A percentile compares a stretch with the other conserved stretches of the same genome.
phyloP scores from a whole-genome alignment of 108 stramenopile genomes.

The Pseudonitzschia pungens region DNA sequence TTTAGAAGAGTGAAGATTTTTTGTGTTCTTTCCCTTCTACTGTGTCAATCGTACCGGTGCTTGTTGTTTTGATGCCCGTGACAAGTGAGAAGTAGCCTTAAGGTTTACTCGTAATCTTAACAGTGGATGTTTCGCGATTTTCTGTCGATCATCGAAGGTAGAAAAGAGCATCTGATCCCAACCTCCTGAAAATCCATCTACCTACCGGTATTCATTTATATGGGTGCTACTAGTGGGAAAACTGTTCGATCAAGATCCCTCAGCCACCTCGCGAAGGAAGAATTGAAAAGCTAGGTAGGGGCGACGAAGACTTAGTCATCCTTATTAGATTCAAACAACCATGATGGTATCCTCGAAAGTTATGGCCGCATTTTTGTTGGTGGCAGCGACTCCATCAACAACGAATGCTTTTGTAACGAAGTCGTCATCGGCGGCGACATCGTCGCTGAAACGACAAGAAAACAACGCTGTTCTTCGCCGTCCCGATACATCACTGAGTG shows the following conservation, averaged over 20 bases:
- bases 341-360: slow-evolving; percentile 4
- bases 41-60: background rate
- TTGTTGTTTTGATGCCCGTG: background rate
- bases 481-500: slow-evolving; percentile 20
- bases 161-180: background rate
- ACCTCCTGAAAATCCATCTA: background rate
- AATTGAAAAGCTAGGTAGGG: background rate
- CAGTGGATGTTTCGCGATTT: background rate
- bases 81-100: no score
- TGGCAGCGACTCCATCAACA: slow-evolving; percentile 2
- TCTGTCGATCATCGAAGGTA: no score
- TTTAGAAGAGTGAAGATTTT: slow-evolving; percentile 9
- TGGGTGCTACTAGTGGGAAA: background rate
- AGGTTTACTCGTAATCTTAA: background rate
- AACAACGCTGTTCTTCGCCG: background rate
- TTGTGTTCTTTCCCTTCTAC: slow-evolving; percentile 8
- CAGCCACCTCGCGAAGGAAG: background rate
- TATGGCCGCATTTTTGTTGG: background rate
- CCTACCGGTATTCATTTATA: background rate
- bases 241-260: background rate
- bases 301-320: background rate
- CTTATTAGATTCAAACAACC: background rate
- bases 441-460: background rate
- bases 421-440: background rate
- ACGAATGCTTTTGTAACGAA: slow-evolving; percentile 7